Evolutionary conservation across 2,329 filamentous ascomycete genomes (phyloP).

Genomic region (Sarocladiaceae sp.): DNA sequence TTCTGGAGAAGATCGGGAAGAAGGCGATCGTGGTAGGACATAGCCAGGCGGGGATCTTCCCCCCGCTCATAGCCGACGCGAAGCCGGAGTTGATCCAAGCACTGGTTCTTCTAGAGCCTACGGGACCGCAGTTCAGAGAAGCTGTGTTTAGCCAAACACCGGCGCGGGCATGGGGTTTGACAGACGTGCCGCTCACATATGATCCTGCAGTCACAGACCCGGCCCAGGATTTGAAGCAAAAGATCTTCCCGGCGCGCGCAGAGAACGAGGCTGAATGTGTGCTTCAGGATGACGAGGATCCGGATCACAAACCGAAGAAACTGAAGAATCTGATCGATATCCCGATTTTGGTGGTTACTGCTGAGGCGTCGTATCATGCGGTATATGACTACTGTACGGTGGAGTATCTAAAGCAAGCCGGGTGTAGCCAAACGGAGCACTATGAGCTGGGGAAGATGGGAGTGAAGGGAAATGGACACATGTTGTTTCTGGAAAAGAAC

Average conservation of each 20-base stretch:
- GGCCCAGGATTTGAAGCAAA: constrained; percentile 26
- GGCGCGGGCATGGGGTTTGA: constrained; percentile 39
- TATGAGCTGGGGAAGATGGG: constrained; percentile 32
- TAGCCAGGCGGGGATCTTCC: constrained; percentile 39
- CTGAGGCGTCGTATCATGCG: constrained; percentile 39
- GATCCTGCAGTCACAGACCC: constrained; percentile 35
- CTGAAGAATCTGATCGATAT: constrained; percentile 30
- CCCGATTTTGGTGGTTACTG: constrained; percentile 35
- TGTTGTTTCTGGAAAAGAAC: constrained; percentile 46
- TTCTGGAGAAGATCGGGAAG: constrained; percentile 37
- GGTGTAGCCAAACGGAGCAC: constrained; percentile 27
- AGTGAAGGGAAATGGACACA: constrained; percentile 41
- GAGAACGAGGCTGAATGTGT: constrained; percentile 19
- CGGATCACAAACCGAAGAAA: constrained; percentile 22
- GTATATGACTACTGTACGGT: constrained; percentile 41
- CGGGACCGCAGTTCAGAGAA: constrained; percentile 42
- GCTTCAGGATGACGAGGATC: constrained; percentile 27
- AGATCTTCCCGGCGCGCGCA: constrained; percentile 16
- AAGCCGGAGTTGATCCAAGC: constrained; percentile 35
- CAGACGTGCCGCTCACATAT: constrained; percentile 45
- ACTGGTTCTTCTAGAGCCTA: constrained; percentile 41
- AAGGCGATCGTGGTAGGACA: constrained; percentile 38
- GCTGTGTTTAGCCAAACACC: constrained; percentile 29
- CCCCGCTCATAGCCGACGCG: constrained; percentile 36
- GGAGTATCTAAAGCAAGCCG: constrained; percentile 38